Evolutionary conservation across 768 basidiomycete species (phyloP).

Genomic region (Leccinum ochraceum): DNA sequence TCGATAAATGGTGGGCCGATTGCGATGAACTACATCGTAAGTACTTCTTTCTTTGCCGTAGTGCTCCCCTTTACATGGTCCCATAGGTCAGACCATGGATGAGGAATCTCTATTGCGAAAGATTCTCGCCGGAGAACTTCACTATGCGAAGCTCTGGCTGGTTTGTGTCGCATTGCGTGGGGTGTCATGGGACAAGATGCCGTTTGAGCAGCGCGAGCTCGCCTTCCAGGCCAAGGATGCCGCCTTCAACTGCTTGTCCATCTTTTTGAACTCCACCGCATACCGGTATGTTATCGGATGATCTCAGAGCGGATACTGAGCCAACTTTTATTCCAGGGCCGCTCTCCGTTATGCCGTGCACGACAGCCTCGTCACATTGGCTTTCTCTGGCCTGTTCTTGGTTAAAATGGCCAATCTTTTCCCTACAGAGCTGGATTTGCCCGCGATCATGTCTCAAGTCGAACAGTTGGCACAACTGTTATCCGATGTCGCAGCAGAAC

Average conservation of each 20-base stretch:
- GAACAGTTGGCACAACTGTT: slow-evolving; percentile 89
- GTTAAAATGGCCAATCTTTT: slow-evolving; percentile 95
- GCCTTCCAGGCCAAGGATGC: slow-evolving; percentile 96
- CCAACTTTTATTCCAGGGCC: slow-evolving; percentile 47
- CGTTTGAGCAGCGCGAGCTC: slow-evolving; percentile 90
- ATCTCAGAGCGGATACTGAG: not conserved
- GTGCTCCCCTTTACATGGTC: slow-evolving; percentile 8
- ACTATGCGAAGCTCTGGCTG: slow-evolving; percentile 94
- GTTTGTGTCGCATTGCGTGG: slow-evolving; percentile 91
- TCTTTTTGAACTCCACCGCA: slow-evolving; percentile 78
- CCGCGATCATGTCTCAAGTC: slow-evolving; percentile 76
- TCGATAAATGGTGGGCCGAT: too few species aligned
- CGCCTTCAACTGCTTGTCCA: slow-evolving; percentile 80
- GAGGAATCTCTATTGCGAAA: slow-evolving; percentile 85
- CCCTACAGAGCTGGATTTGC: slow-evolving; percentile 79
- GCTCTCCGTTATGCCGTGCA: slow-evolving; percentile 93
- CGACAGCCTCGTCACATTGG: slow-evolving; percentile 87
- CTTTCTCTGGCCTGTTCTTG: slow-evolving; percentile 84
- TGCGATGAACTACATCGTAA: slow-evolving; percentile 81
- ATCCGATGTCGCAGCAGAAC: slow-evolving; percentile 91
- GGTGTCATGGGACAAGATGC: slow-evolving; percentile 95
- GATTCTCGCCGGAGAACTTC: slow-evolving; percentile 83
- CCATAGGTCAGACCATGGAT: slow-evolving; percentile 72
- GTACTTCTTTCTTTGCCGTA: slow-evolving; percentile 1
- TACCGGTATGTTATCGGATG: slow-evolving; percentile 58